Percentiles rank a stretch among this genome's conserved stretches.
Conservation (phyloP, 2,329 filamentous ascomycete genomes). For the Didymella keratinophila region DNA sequence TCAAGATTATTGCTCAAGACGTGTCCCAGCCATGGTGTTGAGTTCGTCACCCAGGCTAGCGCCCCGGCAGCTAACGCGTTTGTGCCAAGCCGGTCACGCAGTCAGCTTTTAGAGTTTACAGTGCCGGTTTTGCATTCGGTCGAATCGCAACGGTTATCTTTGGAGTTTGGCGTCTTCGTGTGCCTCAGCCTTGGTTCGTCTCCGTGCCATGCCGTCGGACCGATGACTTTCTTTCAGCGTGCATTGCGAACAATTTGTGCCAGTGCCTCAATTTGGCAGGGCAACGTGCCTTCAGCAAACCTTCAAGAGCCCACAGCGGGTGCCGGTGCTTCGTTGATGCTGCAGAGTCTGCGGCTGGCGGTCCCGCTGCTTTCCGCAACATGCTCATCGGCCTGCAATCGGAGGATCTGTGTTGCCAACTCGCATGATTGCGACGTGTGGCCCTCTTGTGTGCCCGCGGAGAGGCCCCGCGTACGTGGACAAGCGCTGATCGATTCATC, state of each 20-base stretch:
- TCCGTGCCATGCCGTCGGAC: constrained; percentile 29
- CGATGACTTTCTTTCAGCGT: constrained; percentile 15
- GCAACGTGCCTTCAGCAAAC: constrained; percentile 4
- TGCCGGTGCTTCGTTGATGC: constrained; percentile 6
- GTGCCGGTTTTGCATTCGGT: constrained; percentile 3
- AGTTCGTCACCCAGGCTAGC: constrained; percentile 7
- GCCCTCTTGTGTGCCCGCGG: constrained; percentile 17
- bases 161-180: constrained; percentile 18
- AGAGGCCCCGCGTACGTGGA: constrained; percentile 23
- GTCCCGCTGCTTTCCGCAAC: constrained; percentile 3
- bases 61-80: constrained; percentile 10
- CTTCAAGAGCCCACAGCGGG: constrained; percentile 3
- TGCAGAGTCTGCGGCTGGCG: constrained; percentile 9
- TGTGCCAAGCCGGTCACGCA: constrained; percentile 12
- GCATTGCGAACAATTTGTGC: constrained; percentile 1
- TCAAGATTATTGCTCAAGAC: constrained; percentile 5
- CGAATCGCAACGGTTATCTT: constrained; percentile 15
- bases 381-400: constrained; percentile 2
- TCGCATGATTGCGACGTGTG: constrained; percentile 13
- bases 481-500: constrained; percentile 33
- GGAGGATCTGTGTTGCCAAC: background rate
- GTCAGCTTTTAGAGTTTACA: constrained; percentile 14
- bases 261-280: constrained; percentile 3
- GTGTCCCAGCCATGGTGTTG: constrained; percentile 8
- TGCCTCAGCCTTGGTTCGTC: constrained; percentile 25